A percentile compares a stretch with the other conserved stretches of the same genome.
phyloP scores from a whole-genome alignment of 2,329 filamentous ascomycete species.

The Pleurostoma richardsiae region DNA sequence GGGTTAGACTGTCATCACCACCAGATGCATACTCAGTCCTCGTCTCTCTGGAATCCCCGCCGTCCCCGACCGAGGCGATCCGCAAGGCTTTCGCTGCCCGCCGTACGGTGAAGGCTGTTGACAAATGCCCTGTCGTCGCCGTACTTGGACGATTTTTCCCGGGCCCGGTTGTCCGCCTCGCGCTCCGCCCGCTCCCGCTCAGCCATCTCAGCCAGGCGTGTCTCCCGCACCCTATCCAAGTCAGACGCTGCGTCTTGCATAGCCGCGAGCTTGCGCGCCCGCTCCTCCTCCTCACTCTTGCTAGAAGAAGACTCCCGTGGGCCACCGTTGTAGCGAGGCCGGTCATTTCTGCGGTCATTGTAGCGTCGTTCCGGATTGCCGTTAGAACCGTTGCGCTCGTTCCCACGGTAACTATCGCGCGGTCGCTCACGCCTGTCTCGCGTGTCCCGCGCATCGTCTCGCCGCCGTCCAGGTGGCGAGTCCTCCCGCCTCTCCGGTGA shows the following conservation, averaged over 20 bases:
- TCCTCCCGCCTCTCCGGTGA: slow-evolving; percentile 10
- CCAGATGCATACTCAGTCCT: slow-evolving; percentile 24
- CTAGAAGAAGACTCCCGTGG: slow-evolving; percentile 14
- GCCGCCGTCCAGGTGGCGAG: slow-evolving; percentile 14
- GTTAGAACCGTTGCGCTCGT: slow-evolving; percentile 13
- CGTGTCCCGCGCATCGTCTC: slow-evolving; percentile 23
- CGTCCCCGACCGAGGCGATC: slow-evolving; percentile 46
- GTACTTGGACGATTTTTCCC: slow-evolving; percentile 53
- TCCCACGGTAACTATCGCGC: slow-evolving; percentile 11
- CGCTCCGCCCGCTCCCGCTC: slow-evolving; percentile 58
- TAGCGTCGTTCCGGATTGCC: neutral
- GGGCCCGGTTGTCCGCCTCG: slow-evolving; percentile 61
- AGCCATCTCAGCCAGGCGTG: slow-evolving; percentile 61
- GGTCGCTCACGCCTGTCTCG: slow-evolving; percentile 6
- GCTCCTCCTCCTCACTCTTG: slow-evolving; percentile 44
- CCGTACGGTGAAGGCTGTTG: slow-evolving; percentile 57
- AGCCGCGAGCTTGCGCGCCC: slow-evolving; percentile 62
- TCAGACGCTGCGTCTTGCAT: slow-evolving; percentile 69
- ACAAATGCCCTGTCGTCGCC: slow-evolving; percentile 62
- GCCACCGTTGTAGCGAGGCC: slow-evolving; percentile 13
- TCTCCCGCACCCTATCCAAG: slow-evolving; percentile 65
- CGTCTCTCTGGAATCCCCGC: slow-evolving; percentile 39
- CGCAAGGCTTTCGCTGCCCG: slow-evolving; percentile 43
- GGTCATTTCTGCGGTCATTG: neutral
- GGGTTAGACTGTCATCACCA: no score